Conservation (phyloP, 352 stramenopile species). For the Aphanomyces cochlioides region DNA sequence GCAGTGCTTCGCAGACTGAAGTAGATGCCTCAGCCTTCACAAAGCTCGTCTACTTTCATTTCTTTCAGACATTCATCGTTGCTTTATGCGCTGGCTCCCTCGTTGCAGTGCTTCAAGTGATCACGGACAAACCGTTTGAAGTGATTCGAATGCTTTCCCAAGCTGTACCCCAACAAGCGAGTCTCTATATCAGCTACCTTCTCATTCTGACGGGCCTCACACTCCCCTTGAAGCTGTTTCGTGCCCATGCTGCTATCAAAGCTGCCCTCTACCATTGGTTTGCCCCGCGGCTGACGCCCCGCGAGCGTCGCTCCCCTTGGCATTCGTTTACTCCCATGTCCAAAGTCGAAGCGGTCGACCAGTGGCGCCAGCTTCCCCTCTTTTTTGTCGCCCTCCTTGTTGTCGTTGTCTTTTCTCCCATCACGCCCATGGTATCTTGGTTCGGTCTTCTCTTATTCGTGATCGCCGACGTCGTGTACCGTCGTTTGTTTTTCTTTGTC, state of each 20-base stretch:
- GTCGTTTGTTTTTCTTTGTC: constrained; percentile 69
- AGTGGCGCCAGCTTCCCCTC: constrained; percentile 52
- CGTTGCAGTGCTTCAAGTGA: constrained; percentile 60
- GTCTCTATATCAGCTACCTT: constrained; percentile 76
- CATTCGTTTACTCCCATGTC: constrained; percentile 60
- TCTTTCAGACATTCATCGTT: constrained; percentile 74
- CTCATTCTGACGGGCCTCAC: constrained; percentile 71
- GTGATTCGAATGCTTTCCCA: constrained; percentile 55
- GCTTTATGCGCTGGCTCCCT: constrained; percentile 78
- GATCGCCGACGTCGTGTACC: constrained; percentile 69
- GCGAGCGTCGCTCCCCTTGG: constrained; percentile 62
- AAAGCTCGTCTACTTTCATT: constrained; percentile 78
- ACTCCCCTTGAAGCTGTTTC: constrained; percentile 56
- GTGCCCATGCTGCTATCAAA: constrained; percentile 63
- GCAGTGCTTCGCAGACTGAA: constrained; percentile 58
- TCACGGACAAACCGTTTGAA: constrained; percentile 45
- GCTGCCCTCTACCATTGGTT: constrained; percentile 63
- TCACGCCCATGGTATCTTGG: constrained; percentile 76
- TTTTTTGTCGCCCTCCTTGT: constrained; percentile 75
- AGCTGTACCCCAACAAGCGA: constrained; percentile 64
- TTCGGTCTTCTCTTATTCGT: constrained; percentile 64
- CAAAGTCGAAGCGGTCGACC: constrained; percentile 37
- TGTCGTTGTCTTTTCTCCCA: constrained; percentile 66
- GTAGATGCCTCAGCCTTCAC: constrained; percentile 68
- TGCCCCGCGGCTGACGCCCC: constrained; percentile 70